Conservation (phyloP, 1,284 basidiomycete species). For the Ceratobasidium sp. region DNA sequence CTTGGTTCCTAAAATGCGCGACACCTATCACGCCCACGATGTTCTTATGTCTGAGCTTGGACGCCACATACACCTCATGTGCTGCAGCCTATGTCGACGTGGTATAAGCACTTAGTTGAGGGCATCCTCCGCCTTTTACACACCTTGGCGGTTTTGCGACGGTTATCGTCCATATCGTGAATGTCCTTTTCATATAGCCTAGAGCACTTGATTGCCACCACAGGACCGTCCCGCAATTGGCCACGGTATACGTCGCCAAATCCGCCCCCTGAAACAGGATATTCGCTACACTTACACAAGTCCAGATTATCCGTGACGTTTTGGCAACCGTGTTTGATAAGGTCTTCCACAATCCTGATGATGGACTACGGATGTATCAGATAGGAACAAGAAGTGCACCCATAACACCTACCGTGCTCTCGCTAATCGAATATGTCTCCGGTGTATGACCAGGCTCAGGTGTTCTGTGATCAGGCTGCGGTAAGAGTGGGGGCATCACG, state of each 20-base stretch:
- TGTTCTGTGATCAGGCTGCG: too few relatives aligned
- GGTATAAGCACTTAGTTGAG: too few relatives aligned
- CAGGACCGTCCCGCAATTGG: neutral
- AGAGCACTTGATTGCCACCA: slow-evolving; percentile 1
- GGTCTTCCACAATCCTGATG: neutral
- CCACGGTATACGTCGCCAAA: slow-evolving; percentile 14
- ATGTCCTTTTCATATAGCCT: neutral
- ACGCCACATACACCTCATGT: slow-evolving; percentile 30
- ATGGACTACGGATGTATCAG: too few relatives aligned
- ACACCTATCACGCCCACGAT: slow-evolving; percentile 13
- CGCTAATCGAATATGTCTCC: too few relatives aligned
- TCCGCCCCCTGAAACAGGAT: neutral
- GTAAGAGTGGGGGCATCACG: too few relatives aligned
- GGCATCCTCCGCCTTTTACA: too few relatives aligned
- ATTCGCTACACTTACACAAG: neutral
- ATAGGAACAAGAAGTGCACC: too few relatives aligned
- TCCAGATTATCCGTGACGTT: slow-evolving; percentile 8
- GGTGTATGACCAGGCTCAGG: too few relatives aligned
- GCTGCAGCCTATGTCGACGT: neutral
- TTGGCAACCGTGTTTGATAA: neutral
- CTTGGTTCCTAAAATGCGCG: neutral
- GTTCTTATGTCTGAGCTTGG: slow-evolving; percentile 20
- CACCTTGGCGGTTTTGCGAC: neutral
- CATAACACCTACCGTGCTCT: too few relatives aligned
- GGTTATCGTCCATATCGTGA: neutral